Percentiles rank a stretch among this genome's conserved stretches.
Evolutionary conservation across 2,329 filamentous ascomycete genomes (phyloP).

Genomic region (Eutypa lata): DNA sequence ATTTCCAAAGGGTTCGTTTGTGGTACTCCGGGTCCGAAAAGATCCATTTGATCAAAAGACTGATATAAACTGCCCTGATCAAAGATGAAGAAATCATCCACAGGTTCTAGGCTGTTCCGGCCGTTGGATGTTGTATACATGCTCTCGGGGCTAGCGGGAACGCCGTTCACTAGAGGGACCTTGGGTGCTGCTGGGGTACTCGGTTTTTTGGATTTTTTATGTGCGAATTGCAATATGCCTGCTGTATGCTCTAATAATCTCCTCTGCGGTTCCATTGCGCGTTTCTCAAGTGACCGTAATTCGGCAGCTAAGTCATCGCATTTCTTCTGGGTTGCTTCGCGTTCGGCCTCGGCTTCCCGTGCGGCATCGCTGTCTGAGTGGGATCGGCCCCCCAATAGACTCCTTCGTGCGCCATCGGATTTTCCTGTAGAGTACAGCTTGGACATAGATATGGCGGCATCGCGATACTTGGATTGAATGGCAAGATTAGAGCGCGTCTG

Average conservation of each 20-base stretch:
- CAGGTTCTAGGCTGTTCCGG: conserved; percentile 54
- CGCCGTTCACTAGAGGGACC: conserved; percentile 47
- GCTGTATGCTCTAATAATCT: conserved; percentile 86
- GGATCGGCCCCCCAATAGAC: conserved; percentile 46
- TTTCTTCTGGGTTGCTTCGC: conserved; percentile 70
- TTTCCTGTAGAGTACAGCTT: conserved; percentile 68
- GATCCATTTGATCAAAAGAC: conserved; percentile 63
- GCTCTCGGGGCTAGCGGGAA: conserved; percentile 74
- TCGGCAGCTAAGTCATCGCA: conserved; percentile 84
- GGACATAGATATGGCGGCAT: conserved; percentile 84
- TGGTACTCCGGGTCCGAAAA: conserved; percentile 26
- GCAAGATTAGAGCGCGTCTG: conserved; percentile 78
- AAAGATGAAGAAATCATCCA: conserved; percentile 61
- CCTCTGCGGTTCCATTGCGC: conserved; percentile 70
- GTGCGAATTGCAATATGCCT: conserved; percentile 85
- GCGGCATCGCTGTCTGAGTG: conserved; percentile 47
- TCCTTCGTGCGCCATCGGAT: conserved; percentile 44
- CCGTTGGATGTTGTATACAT: conserved; percentile 66
- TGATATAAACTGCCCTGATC: conserved; percentile 75
- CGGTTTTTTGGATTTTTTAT: conserved; percentile 67
- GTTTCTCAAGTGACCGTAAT: conserved; percentile 74
- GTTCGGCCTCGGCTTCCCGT: conserved; percentile 69
- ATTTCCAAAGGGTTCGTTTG: conserved; percentile 51
- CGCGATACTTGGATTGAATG: conserved; percentile 89
- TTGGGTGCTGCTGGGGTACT: conserved; percentile 40